Evolutionary conservation across 1,284 basidiomycete genomes (phyloP), one percentile per base, ranked within the genome.

Genomic region (Boletus chippewaensis): DNA sequence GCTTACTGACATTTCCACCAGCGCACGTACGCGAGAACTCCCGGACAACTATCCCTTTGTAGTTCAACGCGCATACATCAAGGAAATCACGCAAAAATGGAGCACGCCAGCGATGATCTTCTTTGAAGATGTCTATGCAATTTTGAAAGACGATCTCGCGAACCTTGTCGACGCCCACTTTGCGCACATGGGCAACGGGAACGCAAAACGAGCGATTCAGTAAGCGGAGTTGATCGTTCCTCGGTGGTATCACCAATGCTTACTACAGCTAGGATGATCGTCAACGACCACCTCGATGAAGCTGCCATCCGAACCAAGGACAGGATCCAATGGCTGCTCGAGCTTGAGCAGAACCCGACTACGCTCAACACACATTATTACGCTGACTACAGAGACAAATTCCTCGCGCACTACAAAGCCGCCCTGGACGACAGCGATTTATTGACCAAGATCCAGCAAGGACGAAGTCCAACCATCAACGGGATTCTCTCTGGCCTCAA

Each of bases 21-120:
- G 86, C 8, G 77, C 83, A 0, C 74, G 79, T 1, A 83, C 83
- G 0, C 79, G 84, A 5, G 83, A 88, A 60, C 71, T 88, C 0
- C 84, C 85, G 0, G 80, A 76, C 13, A 76, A 78, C 53, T 79
- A 76, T 53, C 85, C 85, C 0, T 87, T 83, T 55, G 70, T 77
- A 0, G 81, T 85, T 0, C 78, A 79, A 26, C 60, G 72, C 5
- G 53, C 61, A 0, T 79, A 77, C 42, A 83, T 89, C 41, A 53
- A 62, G 2, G 52, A 63, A 1, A 65, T 79, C 18, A 73, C 75
- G 10, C 47, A 64, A 15, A 55, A 70, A 41, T 89, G 87, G 87
- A 56, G 56, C 2, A 47, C 20, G 0, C 80, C 84, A 0, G 71
- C 79, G 0, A 60, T 70, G 12, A 29, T 59, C 0, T 71, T 84